phyloP scores from a whole-genome alignment of 2,329 filamentous ascomycete species.

The Endothia cerciana region DNA sequence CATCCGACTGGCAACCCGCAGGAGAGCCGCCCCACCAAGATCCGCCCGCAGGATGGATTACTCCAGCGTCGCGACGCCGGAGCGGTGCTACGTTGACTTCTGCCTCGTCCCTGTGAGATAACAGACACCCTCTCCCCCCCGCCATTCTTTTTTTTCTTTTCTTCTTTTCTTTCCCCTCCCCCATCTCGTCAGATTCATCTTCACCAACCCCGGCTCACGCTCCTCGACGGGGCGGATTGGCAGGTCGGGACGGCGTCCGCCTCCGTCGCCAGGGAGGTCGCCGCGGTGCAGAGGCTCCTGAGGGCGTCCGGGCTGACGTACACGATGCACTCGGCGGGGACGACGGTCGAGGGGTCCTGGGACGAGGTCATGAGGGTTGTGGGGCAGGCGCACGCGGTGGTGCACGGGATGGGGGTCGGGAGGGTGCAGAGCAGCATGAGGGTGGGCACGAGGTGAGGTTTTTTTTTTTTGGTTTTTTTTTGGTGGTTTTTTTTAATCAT shows the following conservation, averaged over 20 bases:
- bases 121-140: not conserved
- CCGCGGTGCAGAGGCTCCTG: slow-evolving; percentile 84
- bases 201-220: not conserved
- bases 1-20: not conserved
- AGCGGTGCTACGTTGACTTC: slow-evolving; percentile 83
- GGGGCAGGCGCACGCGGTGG: slow-evolving; percentile 80
- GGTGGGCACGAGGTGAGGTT: slow-evolving; percentile 72
- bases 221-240: too few species aligned
- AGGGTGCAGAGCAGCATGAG: slow-evolving; percentile 89
- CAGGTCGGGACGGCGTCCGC: slow-evolving; percentile 79
- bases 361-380: slow-evolving; percentile 83
- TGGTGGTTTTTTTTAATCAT: slow-evolving; percentile 11
- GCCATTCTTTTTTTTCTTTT: not conserved
- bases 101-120: slow-evolving; percentile 77
- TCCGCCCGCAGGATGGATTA: slow-evolving; percentile 46
- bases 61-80: slow-evolving; percentile 64
- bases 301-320: slow-evolving; percentile 80
- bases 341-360: slow-evolving; percentile 92
- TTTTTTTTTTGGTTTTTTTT: not conserved
- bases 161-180: slow-evolving; percentile 22
- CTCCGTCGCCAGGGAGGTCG: slow-evolving; percentile 82
- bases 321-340: slow-evolving; percentile 91
- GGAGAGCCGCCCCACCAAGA: not conserved
- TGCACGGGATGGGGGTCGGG: slow-evolving; percentile 77
- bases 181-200: not conserved